These are phyloP conservation scores for Trifolium dubium DNA, from an alignment of 306 rosid species.

Conservation along the genomic window DNA sequence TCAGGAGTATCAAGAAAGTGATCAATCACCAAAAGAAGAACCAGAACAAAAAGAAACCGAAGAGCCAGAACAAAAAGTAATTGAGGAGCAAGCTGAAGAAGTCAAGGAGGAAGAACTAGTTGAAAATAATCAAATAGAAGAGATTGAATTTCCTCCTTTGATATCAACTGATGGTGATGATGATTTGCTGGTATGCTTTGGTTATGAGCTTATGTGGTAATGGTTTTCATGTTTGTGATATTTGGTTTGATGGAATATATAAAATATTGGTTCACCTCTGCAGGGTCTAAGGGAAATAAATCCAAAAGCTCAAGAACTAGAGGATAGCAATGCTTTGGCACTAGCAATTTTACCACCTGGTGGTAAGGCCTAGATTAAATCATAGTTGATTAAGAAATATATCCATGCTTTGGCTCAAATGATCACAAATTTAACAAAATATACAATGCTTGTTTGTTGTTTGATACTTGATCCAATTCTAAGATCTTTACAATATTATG, in stretches of 20 bases:
- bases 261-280: conserved; percentile 14
- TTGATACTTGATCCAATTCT: conserved; percentile 24
- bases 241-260: conserved; percentile 29
- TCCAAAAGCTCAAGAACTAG: conserved; percentile 76
- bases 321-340: conserved; percentile 85
- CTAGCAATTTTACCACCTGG: conserved; percentile 79
- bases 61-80: conserved; percentile 47
- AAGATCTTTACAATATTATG: conserved; percentile 15
- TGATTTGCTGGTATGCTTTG: conserved; percentile 71
- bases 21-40: conserved; percentile 52
- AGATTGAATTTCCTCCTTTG: conserved; percentile 62
- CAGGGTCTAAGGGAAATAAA: conserved; percentile 80
- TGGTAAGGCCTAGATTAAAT: conserved; percentile 56
- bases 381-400: conserved; percentile 25
- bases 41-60: conserved; percentile 53
- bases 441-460: background rate
- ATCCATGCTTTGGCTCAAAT: background rate
- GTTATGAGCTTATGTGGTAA: conserved; percentile 8
- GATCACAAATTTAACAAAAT: background rate
- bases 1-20: conserved; percentile 64
- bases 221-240: conserved; percentile 25
- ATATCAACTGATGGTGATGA: conserved; percentile 61
- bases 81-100: conserved; percentile 56
- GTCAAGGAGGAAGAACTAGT: conserved; percentile 47
- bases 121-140: conserved; percentile 53